Conservation (phyloP, 495 filamentous ascomycete genomes). For the Pseudevernia furfuracea region DNA sequence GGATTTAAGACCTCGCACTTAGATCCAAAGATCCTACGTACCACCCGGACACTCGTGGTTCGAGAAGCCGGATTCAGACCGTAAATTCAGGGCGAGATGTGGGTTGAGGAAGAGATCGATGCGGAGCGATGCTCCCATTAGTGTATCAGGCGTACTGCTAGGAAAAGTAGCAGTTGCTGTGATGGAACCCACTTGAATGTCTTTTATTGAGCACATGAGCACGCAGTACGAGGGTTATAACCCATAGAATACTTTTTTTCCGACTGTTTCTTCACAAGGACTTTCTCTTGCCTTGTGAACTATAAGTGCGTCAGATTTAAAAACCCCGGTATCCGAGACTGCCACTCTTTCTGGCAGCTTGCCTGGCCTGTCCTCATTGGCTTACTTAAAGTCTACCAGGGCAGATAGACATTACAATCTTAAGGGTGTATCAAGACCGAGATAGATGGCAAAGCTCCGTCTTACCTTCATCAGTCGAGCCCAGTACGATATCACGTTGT, state of each 20-base stretch:
- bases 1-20: not conserved
- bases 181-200: not conserved
- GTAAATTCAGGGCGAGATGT: not conserved
- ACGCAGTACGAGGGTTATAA: not conserved
- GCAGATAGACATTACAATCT: not conserved
- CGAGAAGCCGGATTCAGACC: not conserved
- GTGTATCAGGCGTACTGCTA: not conserved
- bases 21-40: not conserved
- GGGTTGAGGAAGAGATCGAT: not conserved
- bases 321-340: not conserved
- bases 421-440: not conserved
- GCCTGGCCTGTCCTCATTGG: not conserved
- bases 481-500: not conserved
- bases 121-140: not conserved
- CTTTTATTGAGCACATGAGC: not conserved
- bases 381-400: not conserved
- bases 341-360: not conserved
- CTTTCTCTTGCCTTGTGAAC: not conserved
- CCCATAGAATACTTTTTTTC: not conserved
- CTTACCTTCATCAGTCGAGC: not conserved
- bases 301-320: not conserved
- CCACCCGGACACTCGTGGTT: not conserved
- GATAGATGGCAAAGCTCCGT: not conserved
- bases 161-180: not conserved
- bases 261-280: not conserved